Evolutionary conservation across 495 filamentous ascomycete genomes (phyloP), one percentile per base, ranked within the genome.

Genomic region (Copromyces sp.): DNA sequence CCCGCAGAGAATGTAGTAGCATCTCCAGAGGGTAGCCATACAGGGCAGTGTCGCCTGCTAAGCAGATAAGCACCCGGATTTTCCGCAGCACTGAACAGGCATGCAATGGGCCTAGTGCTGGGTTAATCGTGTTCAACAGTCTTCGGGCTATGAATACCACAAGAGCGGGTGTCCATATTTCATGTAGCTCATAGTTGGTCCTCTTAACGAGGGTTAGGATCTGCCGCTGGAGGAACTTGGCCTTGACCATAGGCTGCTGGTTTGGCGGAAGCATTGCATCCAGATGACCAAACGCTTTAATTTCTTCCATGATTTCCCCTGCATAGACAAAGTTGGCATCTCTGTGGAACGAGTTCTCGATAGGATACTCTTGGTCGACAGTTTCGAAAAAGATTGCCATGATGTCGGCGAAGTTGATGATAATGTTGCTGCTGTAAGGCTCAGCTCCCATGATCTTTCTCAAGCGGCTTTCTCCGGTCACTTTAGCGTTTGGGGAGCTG

Each of bases 21-120:
- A 97, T 96, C 77, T 98, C 93, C n/a, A 98, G 81, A 7, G 93
- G 92, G 80, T 98, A 98, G 2, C 90, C 91, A 68, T 88, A 81
- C 47, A 91, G 82, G 37, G 92, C 92, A 20, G 88, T 84, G 20
- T 85, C 77, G 9, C 93, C 94, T 59, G 93, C 90, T 73, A 98
- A 80, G 69, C 89, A 92, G 29, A 98, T 85, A 16, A 98, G 80
- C 35, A 97, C 88, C 69, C 94, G 86, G 41, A 98, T 87, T 74
- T 94, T 97, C 40, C 94, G 90, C 47, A 99, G 87, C 4, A 97
- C 89, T 9, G 93, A 89, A 77, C 93, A 97, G 42, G 92, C 90
- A 81, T 97, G 90, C 14, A 97, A 83, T 17, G 95, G 91, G 3
- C 95, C 96, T 12, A 97, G 82, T 1, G 94, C 93, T n/a, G 92